Conservation (phyloP, 2,329 filamentous ascomycete species). For the Paracamarosporium sp. region DNA sequence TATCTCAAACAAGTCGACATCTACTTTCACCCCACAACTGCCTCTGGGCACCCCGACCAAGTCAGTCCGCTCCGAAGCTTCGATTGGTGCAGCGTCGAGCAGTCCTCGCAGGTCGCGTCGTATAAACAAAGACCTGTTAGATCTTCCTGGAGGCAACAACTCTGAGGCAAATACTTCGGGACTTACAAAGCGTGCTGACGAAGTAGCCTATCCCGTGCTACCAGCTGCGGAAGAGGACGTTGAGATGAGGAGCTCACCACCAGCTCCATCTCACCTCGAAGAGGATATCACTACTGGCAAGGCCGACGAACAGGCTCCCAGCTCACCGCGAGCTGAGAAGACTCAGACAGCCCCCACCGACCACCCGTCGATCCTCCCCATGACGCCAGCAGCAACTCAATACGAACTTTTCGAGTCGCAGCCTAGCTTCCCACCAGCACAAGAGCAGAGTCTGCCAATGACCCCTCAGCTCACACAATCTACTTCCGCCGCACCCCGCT, state of each 20-base stretch:
- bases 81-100: background rate
- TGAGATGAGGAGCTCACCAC: conserved; percentile 19
- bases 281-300: background rate
- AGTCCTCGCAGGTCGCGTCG: conserved; percentile 24
- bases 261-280: conserved; percentile 5
- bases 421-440: conserved; percentile 2
- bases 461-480: conserved; percentile 49
- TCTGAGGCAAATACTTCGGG: conserved; percentile 12
- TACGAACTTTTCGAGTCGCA: conserved; percentile 31
- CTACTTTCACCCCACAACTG: background rate
- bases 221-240: conserved; percentile 14
- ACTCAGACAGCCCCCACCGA: conserved; percentile 3
- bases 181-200: background rate
- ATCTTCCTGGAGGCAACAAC: conserved; percentile 9
- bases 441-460: conserved; percentile 35
- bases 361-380: conserved; percentile 20
- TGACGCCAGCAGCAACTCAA: conserved; percentile 39
- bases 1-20: conserved; percentile 9
- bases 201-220: conserved; percentile 13
- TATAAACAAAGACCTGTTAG: conserved; percentile 18
- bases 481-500: conserved; percentile 25
- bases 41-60: conserved; percentile 16
- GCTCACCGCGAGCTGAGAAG: conserved; percentile 16
- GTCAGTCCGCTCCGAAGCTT: conserved; percentile 10
- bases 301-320: conserved; percentile 12